Evolutionary conservation across 1,139 yeast species (phyloP).

Genomic region (Magnusiomyces fungicola): DNA sequence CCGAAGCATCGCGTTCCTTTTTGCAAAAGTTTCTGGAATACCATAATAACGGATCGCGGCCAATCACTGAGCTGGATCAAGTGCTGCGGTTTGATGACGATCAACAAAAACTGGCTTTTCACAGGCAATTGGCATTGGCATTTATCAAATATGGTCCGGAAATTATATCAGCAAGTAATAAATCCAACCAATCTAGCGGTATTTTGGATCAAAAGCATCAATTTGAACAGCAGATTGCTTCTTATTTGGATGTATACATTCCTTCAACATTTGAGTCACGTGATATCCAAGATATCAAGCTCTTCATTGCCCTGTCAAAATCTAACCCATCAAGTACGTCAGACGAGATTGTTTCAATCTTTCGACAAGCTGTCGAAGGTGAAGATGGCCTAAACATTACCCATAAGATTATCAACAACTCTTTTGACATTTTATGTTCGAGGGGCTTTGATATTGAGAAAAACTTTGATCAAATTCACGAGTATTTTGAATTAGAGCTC

Average conservation of each 20-base stretch:
- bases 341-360: not conserved
- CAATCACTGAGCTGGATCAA: not conserved
- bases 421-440: constrained; percentile 12
- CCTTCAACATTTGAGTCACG: not conserved
- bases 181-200: not conserved
- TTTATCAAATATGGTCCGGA: constrained; percentile 1
- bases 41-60: not conserved
- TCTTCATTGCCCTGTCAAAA: constrained; percentile 8
- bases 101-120: not conserved
- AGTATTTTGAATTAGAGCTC: constrained; percentile 6
- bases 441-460: constrained; percentile 2
- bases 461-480: constrained; percentile 6
- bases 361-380: not conserved
- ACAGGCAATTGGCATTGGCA: not conserved
- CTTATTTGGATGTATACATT: constrained; percentile 5
- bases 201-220: too few species aligned
- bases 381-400: constrained; percentile 7
- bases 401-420: constrained; percentile 10
- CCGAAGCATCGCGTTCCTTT: not conserved
- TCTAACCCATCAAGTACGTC: not conserved
- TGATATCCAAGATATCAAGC: constrained; percentile 7
- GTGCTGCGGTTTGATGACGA: not conserved
- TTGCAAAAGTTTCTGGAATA: not conserved
- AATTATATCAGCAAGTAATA: not conserved
- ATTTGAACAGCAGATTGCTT: not conserved